These are phyloP conservation scores for Lophiostoma macrostomum DNA, from an alignment of 495 filamentous ascomycete species.

Conservation along the genomic window DNA sequence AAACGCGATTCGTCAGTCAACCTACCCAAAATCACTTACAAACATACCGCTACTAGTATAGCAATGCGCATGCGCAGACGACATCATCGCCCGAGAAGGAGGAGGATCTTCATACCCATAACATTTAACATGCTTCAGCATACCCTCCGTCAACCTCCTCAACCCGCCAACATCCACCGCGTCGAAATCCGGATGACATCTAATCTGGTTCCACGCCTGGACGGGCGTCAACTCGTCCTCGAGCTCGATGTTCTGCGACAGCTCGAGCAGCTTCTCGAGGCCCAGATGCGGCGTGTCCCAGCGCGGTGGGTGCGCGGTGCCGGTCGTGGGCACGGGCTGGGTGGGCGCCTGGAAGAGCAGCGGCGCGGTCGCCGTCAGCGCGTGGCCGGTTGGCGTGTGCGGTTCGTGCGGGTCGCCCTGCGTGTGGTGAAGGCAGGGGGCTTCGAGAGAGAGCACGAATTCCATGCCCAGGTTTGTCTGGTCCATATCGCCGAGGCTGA, in stretches of 20 bases:
- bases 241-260: conserved; percentile 36
- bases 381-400: conserved; percentile 18
- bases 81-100: neutral
- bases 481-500: conserved; percentile 15
- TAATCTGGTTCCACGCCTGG: conserved; percentile 42
- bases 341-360: conserved; percentile 27
- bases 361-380: conserved; percentile 21
- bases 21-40: neutral
- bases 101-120: conserved; percentile 18
- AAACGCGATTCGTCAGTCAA: too few species aligned
- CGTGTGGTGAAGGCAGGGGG: conserved; percentile 27
- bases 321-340: conserved; percentile 10
- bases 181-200: conserved; percentile 30
- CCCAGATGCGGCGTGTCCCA: conserved; percentile 24
- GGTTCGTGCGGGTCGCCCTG: conserved; percentile 17
- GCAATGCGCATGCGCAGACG: neutral
- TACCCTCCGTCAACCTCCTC: conserved; percentile 20
- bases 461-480: conserved; percentile 25
- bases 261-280: conserved; percentile 34
- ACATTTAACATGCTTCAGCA: conserved; percentile 25
- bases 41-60: too few species aligned
- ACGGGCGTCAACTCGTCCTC: conserved; percentile 41
- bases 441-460: conserved; percentile 28
- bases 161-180: conserved; percentile 5
- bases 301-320: neutral